A percentile compares a stretch with the other conserved stretches of the same genome.
Conservation (phyloP, 2,329 filamentous ascomycete genomes). For the Neonectria sp. region DNA sequence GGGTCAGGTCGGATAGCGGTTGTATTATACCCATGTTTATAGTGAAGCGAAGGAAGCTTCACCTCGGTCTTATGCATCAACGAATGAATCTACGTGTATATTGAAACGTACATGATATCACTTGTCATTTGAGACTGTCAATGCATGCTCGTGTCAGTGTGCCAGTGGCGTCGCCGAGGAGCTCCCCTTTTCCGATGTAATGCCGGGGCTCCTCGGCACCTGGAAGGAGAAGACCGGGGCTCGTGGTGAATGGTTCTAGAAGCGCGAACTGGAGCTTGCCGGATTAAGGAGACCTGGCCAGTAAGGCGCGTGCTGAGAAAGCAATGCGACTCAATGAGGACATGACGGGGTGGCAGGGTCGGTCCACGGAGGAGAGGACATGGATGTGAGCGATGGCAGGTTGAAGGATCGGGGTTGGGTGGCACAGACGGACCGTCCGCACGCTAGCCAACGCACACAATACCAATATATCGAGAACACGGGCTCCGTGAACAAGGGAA, state of each 20-base stretch:
- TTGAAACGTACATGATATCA: slow-evolving; percentile 24
- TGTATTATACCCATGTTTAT: slow-evolving; percentile 51
- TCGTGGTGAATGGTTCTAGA: slow-evolving; percentile 37
- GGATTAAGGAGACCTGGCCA: slow-evolving; percentile 28
- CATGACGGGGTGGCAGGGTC: slow-evolving; percentile 27
- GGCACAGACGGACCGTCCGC: slow-evolving; percentile 9
- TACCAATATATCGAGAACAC: slow-evolving; percentile 19
- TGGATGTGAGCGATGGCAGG: slow-evolving; percentile 18
- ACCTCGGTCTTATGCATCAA: slow-evolving; percentile 42
- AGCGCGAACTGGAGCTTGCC: slow-evolving; percentile 33
- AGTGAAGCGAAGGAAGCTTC: slow-evolving; percentile 40
- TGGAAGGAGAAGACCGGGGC: slow-evolving; percentile 8
- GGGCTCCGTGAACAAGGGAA: slow-evolving; percentile 6
- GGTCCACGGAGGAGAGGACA: slow-evolving; percentile 19
- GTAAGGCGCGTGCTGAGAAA: slow-evolving; percentile 28
- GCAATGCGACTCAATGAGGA: slow-evolving; percentile 18
- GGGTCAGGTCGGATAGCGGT: slow-evolving; percentile 46
- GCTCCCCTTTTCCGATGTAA: slow-evolving; percentile 2
- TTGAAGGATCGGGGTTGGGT: slow-evolving; percentile 19
- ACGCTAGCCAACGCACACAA: slow-evolving; percentile 30
- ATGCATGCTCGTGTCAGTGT: slow-evolving; percentile 19
- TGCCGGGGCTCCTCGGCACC: slow-evolving; percentile 16
- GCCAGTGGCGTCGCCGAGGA: slow-evolving; percentile 23
- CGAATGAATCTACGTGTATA: slow-evolving; percentile 47
- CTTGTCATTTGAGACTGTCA: slow-evolving; percentile 16